These are phyloP conservation scores for Aspergillus sp. DNA, from an alignment of 2,329 filamentous ascomycete genomes.

Conservation along the genomic window DNA sequence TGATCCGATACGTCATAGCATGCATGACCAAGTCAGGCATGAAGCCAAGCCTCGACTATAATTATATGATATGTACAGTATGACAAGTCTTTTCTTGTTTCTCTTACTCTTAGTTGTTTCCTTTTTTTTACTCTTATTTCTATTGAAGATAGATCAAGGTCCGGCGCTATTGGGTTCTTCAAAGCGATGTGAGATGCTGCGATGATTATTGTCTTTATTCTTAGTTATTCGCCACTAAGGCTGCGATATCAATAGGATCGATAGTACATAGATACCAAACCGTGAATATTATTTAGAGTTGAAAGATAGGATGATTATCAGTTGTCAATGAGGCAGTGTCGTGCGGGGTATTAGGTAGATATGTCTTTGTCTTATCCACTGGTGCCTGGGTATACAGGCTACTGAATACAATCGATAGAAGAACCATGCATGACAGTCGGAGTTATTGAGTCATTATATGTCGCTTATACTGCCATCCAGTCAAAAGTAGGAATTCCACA, in stretches of 20 bases:
- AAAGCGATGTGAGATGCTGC: not conserved
- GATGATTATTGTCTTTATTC: not conserved
- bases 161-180: not conserved
- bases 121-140: not conserved
- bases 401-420: not conserved
- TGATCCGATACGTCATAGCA: constrained; percentile 8
- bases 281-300: too few relatives aligned
- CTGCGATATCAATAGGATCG: not conserved
- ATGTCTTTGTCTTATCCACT: too few relatives aligned
- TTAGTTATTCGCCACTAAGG: not conserved
- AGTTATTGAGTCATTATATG: too few relatives aligned
- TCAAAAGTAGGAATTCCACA: too few relatives aligned
- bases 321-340: too few relatives aligned
- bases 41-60: too few relatives aligned
- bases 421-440: not conserved
- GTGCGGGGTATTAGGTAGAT: too few relatives aligned
- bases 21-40: too few relatives aligned
- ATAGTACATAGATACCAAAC: too few relatives aligned
- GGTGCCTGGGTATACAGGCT: not conserved
- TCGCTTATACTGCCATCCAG: too few relatives aligned
- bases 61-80: constrained; percentile 1
- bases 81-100: constrained; percentile 1
- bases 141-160: not conserved
- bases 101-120: not conserved
- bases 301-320: too few relatives aligned